Conservation (phyloP, 768 basidiomycete genomes). For the Pleurotus sapidus region DNA sequence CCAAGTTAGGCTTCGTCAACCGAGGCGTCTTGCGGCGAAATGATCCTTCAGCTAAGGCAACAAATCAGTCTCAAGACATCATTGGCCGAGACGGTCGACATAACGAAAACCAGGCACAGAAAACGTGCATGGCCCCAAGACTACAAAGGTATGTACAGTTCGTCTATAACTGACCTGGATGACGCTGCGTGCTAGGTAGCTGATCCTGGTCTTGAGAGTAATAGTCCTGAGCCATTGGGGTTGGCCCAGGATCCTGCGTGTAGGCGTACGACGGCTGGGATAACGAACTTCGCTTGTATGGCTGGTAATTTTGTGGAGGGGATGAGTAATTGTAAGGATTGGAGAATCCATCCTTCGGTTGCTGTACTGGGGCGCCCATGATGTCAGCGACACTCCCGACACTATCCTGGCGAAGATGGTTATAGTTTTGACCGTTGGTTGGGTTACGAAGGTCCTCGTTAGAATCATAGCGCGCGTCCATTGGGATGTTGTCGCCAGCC, state of each 20-base stretch:
- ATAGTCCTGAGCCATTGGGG: constrained; percentile 32
- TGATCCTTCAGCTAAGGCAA: constrained; percentile 36
- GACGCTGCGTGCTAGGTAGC: constrained; percentile 37
- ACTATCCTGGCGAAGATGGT: constrained; percentile 56
- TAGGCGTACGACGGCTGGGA: constrained; percentile 28
- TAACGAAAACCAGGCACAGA: background rate
- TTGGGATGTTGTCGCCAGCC: constrained; percentile 55
- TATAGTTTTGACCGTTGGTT: constrained; percentile 23
- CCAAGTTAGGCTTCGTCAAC: constrained; percentile 4
- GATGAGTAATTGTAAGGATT: constrained; percentile 13
- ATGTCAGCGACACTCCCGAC: constrained; percentile 54
- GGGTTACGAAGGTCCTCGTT: constrained; percentile 28
- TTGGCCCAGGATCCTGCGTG: constrained; percentile 36
- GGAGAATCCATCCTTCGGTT: constrained; percentile 40
- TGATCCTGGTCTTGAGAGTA: constrained; percentile 26
- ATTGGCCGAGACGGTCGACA: constrained; percentile 1
- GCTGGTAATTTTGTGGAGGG: constrained; percentile 11
- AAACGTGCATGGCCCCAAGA: constrained; percentile 14
- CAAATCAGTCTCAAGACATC: constrained; percentile 8
- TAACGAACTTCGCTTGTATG: constrained; percentile 1
- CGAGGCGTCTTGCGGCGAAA: constrained; percentile 42
- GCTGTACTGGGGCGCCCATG: constrained; percentile 43
- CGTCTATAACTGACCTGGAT: constrained; percentile 41
- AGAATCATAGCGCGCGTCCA: constrained; percentile 63
- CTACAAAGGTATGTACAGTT: constrained; percentile 14